Conservation (phyloP, 129 eudicot species). For the Artemisia argyi region DNA sequence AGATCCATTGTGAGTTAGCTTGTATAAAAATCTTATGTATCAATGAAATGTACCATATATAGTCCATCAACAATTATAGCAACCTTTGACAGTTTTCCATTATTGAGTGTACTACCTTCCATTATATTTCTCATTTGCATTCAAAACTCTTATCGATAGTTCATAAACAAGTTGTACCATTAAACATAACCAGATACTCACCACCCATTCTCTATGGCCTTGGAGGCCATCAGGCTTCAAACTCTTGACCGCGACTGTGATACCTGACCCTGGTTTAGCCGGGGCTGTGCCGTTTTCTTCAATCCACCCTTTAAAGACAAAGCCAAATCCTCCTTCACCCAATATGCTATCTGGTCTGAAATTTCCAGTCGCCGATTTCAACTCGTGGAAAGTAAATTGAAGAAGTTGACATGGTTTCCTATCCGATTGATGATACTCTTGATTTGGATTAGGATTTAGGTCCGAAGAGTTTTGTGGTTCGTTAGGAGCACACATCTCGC, state of each 20-base stretch:
- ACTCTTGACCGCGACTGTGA: constrained; percentile 93
- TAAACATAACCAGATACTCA: constrained; percentile 40
- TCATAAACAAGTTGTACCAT: background rate
- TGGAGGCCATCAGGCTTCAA: constrained; percentile 95
- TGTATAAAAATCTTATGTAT: background rate
- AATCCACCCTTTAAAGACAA: constrained; percentile 93
- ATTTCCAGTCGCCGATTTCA: constrained; percentile 88
- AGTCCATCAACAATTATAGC: too few relatives aligned
- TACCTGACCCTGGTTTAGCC: constrained; percentile 89
- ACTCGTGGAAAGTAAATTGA: constrained; percentile 73
- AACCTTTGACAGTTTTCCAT: too few relatives aligned
- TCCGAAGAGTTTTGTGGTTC: constrained; percentile 65
- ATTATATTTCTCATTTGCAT: background rate
- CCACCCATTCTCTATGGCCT: constrained; percentile 99
- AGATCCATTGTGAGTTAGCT: too few relatives aligned
- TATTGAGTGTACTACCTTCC: too few relatives aligned
- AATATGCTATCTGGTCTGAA: constrained; percentile 94
- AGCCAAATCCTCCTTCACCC: constrained; percentile 97
- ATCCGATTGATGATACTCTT: constrained; percentile 39
- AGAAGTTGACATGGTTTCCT: constrained; percentile 67
- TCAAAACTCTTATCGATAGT: background rate
- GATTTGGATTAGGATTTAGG: constrained; percentile 32
- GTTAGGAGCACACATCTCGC: constrained; percentile 91
- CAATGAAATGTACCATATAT: constrained; percentile 9
- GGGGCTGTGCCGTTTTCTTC: constrained; percentile 96